These are phyloP conservation scores for Trypanosoma rangeli DNA, from an alignment of 208 protist genomes.

Conservation along the genomic window DNA sequence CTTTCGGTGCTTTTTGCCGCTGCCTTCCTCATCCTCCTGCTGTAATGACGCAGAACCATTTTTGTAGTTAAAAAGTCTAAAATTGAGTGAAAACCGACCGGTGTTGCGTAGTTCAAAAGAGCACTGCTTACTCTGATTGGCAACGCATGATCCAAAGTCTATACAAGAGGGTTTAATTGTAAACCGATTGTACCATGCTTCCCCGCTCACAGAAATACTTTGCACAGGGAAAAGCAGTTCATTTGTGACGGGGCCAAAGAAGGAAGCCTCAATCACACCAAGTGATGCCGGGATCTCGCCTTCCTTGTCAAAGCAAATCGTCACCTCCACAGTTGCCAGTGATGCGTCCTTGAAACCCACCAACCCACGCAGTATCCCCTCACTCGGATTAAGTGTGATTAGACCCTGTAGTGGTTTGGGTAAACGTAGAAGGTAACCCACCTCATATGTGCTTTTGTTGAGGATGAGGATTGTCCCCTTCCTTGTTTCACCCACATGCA, in stretches of 20 bases:
- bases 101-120: slow-evolving; percentile 91
- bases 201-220: slow-evolving; percentile 73
- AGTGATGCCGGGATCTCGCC: slow-evolving; percentile 73
- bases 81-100: slow-evolving; percentile 83
- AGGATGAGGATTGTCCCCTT: slow-evolving; percentile 76
- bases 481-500: slow-evolving; percentile 87
- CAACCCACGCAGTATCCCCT: slow-evolving; percentile 76
- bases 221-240: slow-evolving; percentile 88
- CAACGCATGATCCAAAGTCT: slow-evolving; percentile 95
- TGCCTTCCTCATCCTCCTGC: slow-evolving; percentile 7
- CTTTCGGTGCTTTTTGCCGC: slow-evolving; percentile 29
- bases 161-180: slow-evolving; percentile 89
- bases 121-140: slow-evolving; percentile 72
- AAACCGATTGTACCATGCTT: slow-evolving; percentile 90
- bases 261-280: slow-evolving; percentile 82
- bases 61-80: slow-evolving; percentile 76
- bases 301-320: slow-evolving; percentile 72
- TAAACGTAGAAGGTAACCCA: slow-evolving; percentile 87
- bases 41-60: slow-evolving; percentile 27
- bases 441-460: slow-evolving; percentile 95
- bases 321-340: slow-evolving; percentile 79
- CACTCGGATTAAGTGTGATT: slow-evolving; percentile 59
- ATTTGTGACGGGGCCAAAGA: slow-evolving; percentile 73
- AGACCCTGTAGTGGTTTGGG: slow-evolving; percentile 65
- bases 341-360: slow-evolving; percentile 87